Evolutionary conservation across 2,329 filamentous ascomycete genomes (phyloP), one percentile per base, ranked within the genome.

Genomic region (Alternaria triticimaculans): DNA sequence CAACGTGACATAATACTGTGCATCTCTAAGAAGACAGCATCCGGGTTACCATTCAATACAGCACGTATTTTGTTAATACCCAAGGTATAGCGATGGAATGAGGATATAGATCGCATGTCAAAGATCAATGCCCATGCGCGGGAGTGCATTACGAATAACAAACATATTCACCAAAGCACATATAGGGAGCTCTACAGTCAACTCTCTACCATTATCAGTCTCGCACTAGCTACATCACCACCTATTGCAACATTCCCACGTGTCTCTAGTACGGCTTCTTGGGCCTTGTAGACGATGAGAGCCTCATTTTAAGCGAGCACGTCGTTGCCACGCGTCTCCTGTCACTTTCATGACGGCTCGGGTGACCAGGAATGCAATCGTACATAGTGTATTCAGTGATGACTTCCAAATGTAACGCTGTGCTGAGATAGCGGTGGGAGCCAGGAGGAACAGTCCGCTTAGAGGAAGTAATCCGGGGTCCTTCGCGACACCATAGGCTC

Each of bases 381-480:
- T 60, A 63, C 56, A 65, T 25, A 63, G 43, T 63, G 48, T 65
- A 63, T 60, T 57, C 54, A 28, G 53, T 53, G 55, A 59, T 64
- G 28, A 49, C 50, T 20, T 55, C 56, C 55, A 48, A 58, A 48
- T 45, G 58, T 33, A 51, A 58, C 59, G 55, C 58, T 60, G 58
- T 54, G 67, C 64, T 66, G 59, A 62, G 43, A 68, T 65, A 64
- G 56, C 64, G 67, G 71, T 46, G 65, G 69, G 59, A 72, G 66
- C 68, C 64, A 66, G 66, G 58, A 60, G 58, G 14, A 21, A 43
- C 25, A 44, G 46, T 28, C 28, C 49, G 28, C 60, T 45, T 62
- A 99, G 81, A 98, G 91, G 92, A 99, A 99, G 87, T 99, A 99
- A 83, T 99, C 95, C 60, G 95, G 95, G 69, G 96, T 99, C 86